These are phyloP conservation scores for Puccinellia tenuiflora DNA, from an alignment of 176 grass and related monocot species.

Conservation along the genomic window DNA sequence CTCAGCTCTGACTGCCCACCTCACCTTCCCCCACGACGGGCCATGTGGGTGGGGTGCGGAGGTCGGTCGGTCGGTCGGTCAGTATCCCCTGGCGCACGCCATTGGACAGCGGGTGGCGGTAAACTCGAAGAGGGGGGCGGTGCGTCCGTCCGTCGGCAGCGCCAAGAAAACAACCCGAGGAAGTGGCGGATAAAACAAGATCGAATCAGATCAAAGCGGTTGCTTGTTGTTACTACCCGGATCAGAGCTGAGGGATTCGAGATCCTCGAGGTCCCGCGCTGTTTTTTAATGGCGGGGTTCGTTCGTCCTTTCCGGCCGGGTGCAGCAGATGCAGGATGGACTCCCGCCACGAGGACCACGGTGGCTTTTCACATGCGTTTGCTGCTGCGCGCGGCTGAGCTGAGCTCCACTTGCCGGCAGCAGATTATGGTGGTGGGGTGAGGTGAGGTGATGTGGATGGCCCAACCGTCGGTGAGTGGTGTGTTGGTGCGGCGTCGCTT, in stretches of 20 bases:
- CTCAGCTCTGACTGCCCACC: neutral
- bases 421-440: neutral
- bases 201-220: neutral
- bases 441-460: neutral
- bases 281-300: neutral
- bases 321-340: neutral
- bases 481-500: conserved; percentile 10
- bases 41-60: neutral
- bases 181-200: neutral
- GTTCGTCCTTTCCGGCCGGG: neutral
- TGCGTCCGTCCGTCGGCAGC: neutral
- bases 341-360: neutral
- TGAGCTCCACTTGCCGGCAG: neutral
- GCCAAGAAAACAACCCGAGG: neutral
- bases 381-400: neutral
- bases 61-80: neutral
- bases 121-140: neutral
- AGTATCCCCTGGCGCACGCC: neutral
- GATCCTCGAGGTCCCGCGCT: neutral
- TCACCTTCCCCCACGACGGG: conserved; percentile 1
- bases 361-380: neutral
- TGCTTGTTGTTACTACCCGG: neutral
- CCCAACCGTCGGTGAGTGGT: conserved; percentile 11
- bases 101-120: neutral
- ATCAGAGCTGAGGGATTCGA: conserved; percentile 5